Conservation (phyloP, 1,284 basidiomycete genomes). For the Butyriboletus appendiculatus region DNA sequence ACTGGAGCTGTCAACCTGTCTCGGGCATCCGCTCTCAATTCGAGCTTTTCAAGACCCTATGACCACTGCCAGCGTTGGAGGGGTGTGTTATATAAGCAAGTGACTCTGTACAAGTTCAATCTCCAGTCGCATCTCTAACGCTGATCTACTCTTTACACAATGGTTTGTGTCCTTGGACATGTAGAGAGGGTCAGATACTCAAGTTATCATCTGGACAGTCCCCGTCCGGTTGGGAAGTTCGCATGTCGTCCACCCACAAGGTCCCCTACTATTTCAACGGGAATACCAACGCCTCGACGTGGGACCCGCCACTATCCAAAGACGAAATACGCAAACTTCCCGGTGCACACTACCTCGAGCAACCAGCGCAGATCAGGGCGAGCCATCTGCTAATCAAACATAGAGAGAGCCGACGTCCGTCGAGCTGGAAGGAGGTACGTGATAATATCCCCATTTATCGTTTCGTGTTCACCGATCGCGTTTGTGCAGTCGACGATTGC, state of each 20-base stretch:
- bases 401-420: constrained; percentile 80
- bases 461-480: background rate
- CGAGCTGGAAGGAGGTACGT: constrained; percentile 91
- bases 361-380: constrained; percentile 77
- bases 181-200: constrained; percentile 6
- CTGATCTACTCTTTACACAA: constrained; percentile 18
- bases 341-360: constrained; percentile 57
- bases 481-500: constrained; percentile 75
- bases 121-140: constrained; percentile 5
- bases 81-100: constrained; percentile 22
- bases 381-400: constrained; percentile 97
- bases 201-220: constrained; percentile 20
- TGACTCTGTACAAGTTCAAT: background rate
- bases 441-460: background rate
- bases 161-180: constrained; percentile 19
- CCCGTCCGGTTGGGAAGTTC: constrained; percentile 69
- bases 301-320: constrained; percentile 79
- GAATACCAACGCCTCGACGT: constrained; percentile 71
- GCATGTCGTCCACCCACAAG: constrained; percentile 77
- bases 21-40: background rate
- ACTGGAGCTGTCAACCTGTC: background rate
- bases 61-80: too few relatives aligned
- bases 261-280: constrained; percentile 91
- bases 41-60: too few relatives aligned
- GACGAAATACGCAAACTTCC: constrained; percentile 68